Conservation (phyloP, 2,329 filamentous ascomycete species). For the Xylaria sp. region DNA sequence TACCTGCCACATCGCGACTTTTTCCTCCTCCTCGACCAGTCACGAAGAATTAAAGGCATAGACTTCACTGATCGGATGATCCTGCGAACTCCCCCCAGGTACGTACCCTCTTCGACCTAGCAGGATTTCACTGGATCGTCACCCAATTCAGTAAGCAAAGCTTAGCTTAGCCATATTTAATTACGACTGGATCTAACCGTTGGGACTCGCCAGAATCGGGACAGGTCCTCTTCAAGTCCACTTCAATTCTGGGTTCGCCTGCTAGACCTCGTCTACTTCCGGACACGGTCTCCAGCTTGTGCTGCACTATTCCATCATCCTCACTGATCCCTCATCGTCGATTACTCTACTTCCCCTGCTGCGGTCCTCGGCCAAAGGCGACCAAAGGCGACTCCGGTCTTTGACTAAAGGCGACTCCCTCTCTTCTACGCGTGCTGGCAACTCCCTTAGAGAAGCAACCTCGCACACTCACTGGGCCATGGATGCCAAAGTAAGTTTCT, state of each 20-base stretch:
- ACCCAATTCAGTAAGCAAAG: not conserved
- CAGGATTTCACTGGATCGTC: not conserved
- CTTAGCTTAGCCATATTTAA: conserved; percentile 4
- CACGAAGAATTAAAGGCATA: not conserved
- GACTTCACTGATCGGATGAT: not conserved
- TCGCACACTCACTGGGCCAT: conserved; percentile 16
- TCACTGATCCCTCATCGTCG: not conserved
- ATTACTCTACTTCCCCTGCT: not conserved
- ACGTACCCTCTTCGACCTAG: not conserved
- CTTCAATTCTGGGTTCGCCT: not conserved
- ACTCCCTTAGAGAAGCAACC: conserved; percentile 5
- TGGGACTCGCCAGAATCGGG: not conserved
- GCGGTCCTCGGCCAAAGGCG: conserved; percentile 18
- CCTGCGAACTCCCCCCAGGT: not conserved
- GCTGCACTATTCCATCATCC: conserved; percentile 5
- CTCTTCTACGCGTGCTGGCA: conserved; percentile 9
- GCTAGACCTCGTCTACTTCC: not conserved
- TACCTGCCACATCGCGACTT: not conserved
- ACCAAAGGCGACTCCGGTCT: too few relatives aligned
- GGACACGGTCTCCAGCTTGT: not conserved
- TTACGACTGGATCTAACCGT: not conserved
- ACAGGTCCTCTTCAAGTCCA: not conserved
- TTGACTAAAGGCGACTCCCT: too few relatives aligned
- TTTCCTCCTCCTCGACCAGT: not conserved
- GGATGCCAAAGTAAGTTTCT: conserved; percentile 32